phyloP scores from a whole-genome alignment of 768 basidiomycete species.

The Gloeopeniophorella convolvens region DNA sequence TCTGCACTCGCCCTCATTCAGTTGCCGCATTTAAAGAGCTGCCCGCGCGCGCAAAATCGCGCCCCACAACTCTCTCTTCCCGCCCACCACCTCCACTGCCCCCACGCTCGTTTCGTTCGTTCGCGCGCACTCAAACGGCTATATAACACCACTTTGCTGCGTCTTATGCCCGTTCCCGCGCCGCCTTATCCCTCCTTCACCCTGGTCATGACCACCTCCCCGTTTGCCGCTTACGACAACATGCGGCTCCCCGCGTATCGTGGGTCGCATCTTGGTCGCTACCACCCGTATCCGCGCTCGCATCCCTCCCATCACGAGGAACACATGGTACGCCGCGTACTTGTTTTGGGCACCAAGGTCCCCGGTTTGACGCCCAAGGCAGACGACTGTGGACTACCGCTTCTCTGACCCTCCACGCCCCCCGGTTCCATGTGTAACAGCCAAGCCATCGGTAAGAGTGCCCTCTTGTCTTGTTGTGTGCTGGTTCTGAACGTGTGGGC shows the following conservation, averaged over 20 bases:
- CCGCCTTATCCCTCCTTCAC: slow-evolving; percentile 14
- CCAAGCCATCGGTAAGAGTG: not conserved
- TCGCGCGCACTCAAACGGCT: no score
- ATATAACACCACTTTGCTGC: not conserved
- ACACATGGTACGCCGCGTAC: slow-evolving; percentile 5
- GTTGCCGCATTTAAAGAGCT: slow-evolving; percentile 5
- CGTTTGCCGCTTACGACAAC: slow-evolving; percentile 1
- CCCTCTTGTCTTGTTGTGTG: not conserved
- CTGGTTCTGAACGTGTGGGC: not conserved
- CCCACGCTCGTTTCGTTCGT: slow-evolving; percentile 2
- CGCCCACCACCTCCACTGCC: not conserved
- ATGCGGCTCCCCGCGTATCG: slow-evolving; percentile 10
- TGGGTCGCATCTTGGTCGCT: slow-evolving; percentile 9
- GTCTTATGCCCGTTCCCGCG: slow-evolving; percentile 5
- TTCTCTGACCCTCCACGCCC: not conserved
- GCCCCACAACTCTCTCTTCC: not conserved
- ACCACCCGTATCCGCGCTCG: slow-evolving; percentile 12
- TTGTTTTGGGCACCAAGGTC: not conserved
- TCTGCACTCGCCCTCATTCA: not conserved
- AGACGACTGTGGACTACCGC: slow-evolving; percentile 10
- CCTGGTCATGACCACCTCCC: slow-evolving; percentile 9
- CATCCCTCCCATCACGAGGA: slow-evolving; percentile 1
- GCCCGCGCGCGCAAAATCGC: not conserved
- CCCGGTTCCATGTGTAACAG: not conserved
- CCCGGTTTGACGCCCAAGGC: not conserved